These are phyloP conservation scores for Aspergillus amoenus DNA, from an alignment of 2,329 filamentous ascomycete species.

Conservation along the genomic window DNA sequence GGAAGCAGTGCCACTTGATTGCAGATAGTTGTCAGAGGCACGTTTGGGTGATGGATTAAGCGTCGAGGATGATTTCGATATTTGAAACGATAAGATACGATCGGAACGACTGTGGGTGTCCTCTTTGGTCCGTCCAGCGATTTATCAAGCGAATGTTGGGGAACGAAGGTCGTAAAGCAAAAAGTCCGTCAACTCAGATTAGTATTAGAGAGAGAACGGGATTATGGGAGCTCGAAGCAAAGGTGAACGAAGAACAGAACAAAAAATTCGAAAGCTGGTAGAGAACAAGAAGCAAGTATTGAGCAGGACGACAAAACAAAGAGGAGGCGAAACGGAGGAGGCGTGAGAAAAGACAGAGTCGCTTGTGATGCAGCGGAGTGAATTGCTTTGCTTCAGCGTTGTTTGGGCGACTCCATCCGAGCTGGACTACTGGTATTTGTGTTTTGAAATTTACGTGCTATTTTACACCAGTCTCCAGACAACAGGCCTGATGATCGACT, in stretches of 20 bases:
- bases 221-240: conserved; percentile 1
- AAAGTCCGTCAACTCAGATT: conserved; percentile 13
- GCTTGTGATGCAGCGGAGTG: conserved; percentile 11
- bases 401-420: conserved; percentile 10
- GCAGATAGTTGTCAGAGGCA: conserved; percentile 1
- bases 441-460: conserved; percentile 6
- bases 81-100: background rate
- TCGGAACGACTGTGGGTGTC: background rate
- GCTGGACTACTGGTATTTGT: background rate
- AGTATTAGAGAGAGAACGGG: conserved; percentile 9
- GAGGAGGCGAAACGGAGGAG: conserved; percentile 5
- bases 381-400: conserved; percentile 5
- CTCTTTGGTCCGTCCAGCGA: background rate
- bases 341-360: conserved; percentile 2
- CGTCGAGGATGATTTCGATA: background rate
- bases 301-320: conserved; percentile 2
- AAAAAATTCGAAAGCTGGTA: conserved; percentile 1
- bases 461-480: background rate
- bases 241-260: conserved; percentile 7
- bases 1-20: background rate
- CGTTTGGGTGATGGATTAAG: background rate
- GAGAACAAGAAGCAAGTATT: conserved; percentile 6
- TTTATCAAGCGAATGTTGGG: conserved; percentile 17
- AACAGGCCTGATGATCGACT: background rate
- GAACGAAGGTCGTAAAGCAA: conserved; percentile 13